phyloP scores from a whole-genome alignment of 2,329 filamentous ascomycete species.

The Talaromyces islandicus region DNA sequence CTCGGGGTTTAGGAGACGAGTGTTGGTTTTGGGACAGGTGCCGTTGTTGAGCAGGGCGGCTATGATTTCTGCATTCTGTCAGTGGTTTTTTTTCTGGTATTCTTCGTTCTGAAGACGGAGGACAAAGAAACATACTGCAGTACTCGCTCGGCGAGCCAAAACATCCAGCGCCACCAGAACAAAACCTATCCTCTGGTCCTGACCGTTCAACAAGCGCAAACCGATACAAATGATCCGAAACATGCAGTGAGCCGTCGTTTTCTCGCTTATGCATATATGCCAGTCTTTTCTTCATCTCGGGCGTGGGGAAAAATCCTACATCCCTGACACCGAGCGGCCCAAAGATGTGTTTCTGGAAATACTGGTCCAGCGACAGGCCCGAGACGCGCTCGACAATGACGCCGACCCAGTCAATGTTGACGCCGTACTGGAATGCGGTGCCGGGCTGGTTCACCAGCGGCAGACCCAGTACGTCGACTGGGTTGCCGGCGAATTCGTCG shows the following conservation, averaged over 20 bases:
- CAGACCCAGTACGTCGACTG: constrained; percentile 44
- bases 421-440: constrained; percentile 56
- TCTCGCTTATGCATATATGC: constrained; percentile 53
- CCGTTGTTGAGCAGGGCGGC: constrained; percentile 57
- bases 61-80: constrained; percentile 43
- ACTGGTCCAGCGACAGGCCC: constrained; percentile 42
- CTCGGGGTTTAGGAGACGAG: constrained; percentile 46
- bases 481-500: constrained; percentile 53
- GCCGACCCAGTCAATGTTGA: constrained; percentile 51
- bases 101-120: not conserved
- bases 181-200: not conserved
- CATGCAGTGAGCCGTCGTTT: constrained; percentile 31
- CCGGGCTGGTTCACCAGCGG: constrained; percentile 62
- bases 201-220: constrained; percentile 1
- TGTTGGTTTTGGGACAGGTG: constrained; percentile 48
- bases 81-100: not conserved
- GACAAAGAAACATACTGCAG: constrained; percentile 39
- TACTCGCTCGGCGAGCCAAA: constrained; percentile 59
- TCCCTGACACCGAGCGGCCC: constrained; percentile 44
- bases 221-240: constrained; percentile 6
- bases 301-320: constrained; percentile 52
- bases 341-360: constrained; percentile 45
- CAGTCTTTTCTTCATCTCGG: constrained; percentile 49
- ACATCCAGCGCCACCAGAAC: constrained; percentile 55
- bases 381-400: constrained; percentile 43